Evolutionary conservation across 2,329 filamentous ascomycete species (phyloP).

Genomic region (Stachybotrys chlorohalonatus): DNA sequence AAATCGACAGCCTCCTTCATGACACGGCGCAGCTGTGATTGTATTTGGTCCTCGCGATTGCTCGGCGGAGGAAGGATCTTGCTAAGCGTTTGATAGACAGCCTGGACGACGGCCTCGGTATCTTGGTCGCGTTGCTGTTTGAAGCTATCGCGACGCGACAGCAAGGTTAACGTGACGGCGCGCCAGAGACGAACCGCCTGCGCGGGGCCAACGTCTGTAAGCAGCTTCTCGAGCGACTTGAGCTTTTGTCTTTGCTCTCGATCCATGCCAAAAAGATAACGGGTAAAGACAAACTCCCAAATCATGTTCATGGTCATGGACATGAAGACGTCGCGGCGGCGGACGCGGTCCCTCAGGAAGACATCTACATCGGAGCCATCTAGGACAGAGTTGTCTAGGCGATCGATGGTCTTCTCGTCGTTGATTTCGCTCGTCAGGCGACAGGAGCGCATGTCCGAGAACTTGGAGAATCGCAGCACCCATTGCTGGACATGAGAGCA

Average conservation of each 20-base stretch:
- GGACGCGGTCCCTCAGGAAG: slow-evolving; percentile 80
- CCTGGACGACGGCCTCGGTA: slow-evolving; percentile 90
- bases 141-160: slow-evolving; percentile 75
- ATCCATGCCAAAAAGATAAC: slow-evolving; percentile 98
- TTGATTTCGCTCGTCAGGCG: slow-evolving; percentile 75
- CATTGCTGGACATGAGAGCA: slow-evolving; percentile 96
- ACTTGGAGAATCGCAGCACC: slow-evolving; percentile 96
- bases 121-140: slow-evolving; percentile 75
- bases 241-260: slow-evolving; percentile 95
- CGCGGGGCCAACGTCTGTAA: slow-evolving; percentile 77
- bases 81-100: slow-evolving; percentile 69
- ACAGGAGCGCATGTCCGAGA: slow-evolving; percentile 85
- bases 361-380: slow-evolving; percentile 89
- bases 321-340: slow-evolving; percentile 92
- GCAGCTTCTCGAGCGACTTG: slow-evolving; percentile 86
- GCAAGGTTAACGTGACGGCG: slow-evolving; percentile 83
- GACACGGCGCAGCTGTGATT: slow-evolving; percentile 77
- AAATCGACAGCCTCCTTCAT: slow-evolving; percentile 82
- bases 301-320: slow-evolving; percentile 98
- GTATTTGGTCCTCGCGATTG: slow-evolving; percentile 70
- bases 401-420: slow-evolving; percentile 87
- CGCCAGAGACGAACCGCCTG: slow-evolving; percentile 96
- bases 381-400: slow-evolving; percentile 86
- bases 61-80: slow-evolving; percentile 80
- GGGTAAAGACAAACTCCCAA: slow-evolving; percentile 97